phyloP scores from a whole-genome alignment of 345 rosid genomes.

The Eutrema heterophyllum region DNA sequence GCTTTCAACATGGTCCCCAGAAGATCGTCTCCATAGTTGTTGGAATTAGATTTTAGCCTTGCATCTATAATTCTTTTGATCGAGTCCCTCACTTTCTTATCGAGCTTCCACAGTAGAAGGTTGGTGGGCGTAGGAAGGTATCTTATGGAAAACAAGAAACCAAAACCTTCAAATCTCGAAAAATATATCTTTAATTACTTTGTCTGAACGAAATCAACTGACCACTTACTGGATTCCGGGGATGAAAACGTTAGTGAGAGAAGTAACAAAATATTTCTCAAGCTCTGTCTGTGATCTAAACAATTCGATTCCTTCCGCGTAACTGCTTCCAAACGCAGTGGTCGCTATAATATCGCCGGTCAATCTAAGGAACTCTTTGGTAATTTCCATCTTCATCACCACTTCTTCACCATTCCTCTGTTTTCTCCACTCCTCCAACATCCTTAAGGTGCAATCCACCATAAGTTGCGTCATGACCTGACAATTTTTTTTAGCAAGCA shows the following conservation, averaged over 20 bases:
- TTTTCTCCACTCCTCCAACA: neutral
- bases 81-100: neutral
- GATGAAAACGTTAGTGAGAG: neutral
- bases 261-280: neutral
- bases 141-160: neutral
- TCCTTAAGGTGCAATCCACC: neutral
- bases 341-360: neutral
- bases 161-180: neutral
- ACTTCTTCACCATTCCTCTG: neutral
- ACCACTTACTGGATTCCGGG: neutral
- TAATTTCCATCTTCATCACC: neutral
- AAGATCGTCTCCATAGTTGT: neutral
- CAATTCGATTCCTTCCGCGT: neutral
- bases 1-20: neutral
- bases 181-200: neutral
- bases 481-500: neutral
- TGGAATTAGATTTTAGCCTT: neutral
- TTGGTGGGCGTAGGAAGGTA: slow-evolving; percentile 1
- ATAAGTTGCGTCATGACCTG: neutral
- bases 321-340: slow-evolving; percentile 7
- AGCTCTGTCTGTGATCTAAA: slow-evolving; percentile 1
- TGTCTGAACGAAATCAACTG: neutral
- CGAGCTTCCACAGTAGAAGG: neutral
- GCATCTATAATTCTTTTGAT: slow-evolving; percentile 1
- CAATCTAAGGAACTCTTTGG: neutral